Evolutionary conservation across 768 basidiomycete genomes (phyloP), one percentile per base, ranked within the genome.

Genomic region (Kwoniella sp.): DNA sequence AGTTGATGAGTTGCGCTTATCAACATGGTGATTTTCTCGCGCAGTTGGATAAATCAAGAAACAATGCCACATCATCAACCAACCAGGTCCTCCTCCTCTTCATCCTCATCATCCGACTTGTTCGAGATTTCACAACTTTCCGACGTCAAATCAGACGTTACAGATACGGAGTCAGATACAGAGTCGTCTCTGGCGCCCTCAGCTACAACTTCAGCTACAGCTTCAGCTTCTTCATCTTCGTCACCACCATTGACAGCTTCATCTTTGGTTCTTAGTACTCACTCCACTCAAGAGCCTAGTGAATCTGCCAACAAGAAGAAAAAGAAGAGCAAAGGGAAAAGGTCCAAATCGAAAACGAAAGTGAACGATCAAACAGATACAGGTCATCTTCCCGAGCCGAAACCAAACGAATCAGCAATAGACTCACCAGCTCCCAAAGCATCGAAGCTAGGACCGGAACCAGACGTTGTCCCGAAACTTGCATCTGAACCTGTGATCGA

Each of bases 61-160:
- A 55, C 29, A 40, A 55, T 55, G 55, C 55, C 55, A 55, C 55
- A 26, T 55, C 55, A 55, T 40, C 5, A 53, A 21, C 17, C 4
- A 10, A 2, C 49, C 49, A 6, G 4, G 22, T 50, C 52, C 52
- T 12, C 27, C 15, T 30, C 52, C 4, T 17, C 52, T 29, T 53
- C 52, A 30, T 19, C 52, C 33, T 29, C 33, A 17, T 25, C 50
- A 12, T 27, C 27, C 50, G 27, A 25, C 50, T 15, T 33, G 50
- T 24, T 25, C 24, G 27, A 53, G 49, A 50, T 50, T 50, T 27
- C 49, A 12, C 22, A 50, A 50, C 10, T 27, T 25, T 27, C 26
- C 49, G 49, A 50, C 19, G 17, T n/a, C n/a, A n/a, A n/a, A n/a
- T n/a, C 46, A 50, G 26, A 26, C 15, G n/a, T 33, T 33, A 17